phyloP scores from a whole-genome alignment of 1,284 basidiomycete species.

The Trichosporon faecale region DNA sequence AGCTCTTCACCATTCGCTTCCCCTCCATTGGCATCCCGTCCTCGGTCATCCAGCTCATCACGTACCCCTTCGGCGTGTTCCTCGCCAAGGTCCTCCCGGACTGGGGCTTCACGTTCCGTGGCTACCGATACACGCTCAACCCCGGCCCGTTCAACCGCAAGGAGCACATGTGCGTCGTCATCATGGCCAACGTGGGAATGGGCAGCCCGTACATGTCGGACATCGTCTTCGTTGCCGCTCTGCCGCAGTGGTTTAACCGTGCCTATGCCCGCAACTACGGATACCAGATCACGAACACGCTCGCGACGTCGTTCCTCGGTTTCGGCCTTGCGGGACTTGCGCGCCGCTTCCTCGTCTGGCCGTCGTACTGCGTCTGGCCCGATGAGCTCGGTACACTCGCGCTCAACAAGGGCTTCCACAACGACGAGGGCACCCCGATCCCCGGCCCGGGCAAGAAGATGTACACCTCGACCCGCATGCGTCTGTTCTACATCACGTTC shows the following conservation, averaged over 20 bases:
- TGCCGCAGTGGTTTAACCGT: constrained; percentile 41
- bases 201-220: constrained; percentile 40
- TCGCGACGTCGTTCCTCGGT: constrained; percentile 56
- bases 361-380: constrained; percentile 52
- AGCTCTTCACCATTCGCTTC: constrained; percentile 52
- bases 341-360: constrained; percentile 53
- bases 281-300: constrained; percentile 42
- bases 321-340: constrained; percentile 54
- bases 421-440: constrained; percentile 32
- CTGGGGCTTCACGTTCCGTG: constrained; percentile 17
- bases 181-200: constrained; percentile 45
- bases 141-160: constrained; percentile 56
- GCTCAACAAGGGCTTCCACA: constrained; percentile 47
- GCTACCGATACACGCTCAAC: constrained; percentile 27
- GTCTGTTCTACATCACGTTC: constrained; percentile 40
- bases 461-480: constrained; percentile 39
- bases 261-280: constrained; percentile 47
- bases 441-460: constrained; percentile 31
- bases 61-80: constrained; percentile 37
- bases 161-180: constrained; percentile 30
- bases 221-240: constrained; percentile 40
- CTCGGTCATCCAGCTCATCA: constrained; percentile 38
- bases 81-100: constrained; percentile 21
- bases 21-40: constrained; percentile 33
- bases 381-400: constrained; percentile 50